Evolutionary conservation across 2,329 filamentous ascomycete genomes (phyloP).

Genomic region (Pseudogymnoascus sp.): DNA sequence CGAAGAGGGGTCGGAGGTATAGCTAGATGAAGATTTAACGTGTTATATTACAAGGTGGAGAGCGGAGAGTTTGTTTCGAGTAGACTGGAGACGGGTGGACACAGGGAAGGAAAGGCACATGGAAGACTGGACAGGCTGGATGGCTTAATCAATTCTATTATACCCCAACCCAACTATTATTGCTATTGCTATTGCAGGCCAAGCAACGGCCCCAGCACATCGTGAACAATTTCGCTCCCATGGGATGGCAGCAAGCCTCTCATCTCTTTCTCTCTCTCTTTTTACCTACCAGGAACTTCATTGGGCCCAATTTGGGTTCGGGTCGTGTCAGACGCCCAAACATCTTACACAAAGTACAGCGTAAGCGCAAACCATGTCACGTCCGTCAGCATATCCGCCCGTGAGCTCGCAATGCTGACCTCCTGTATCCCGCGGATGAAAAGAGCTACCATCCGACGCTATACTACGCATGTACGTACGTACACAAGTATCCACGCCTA

Average conservation of each 20-base stretch:
- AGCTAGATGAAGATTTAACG: slow-evolving; percentile 14
- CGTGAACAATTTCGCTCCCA: background rate
- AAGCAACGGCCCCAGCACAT: background rate
- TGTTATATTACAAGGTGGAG: slow-evolving; percentile 10
- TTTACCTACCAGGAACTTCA: background rate
- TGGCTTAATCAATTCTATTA: slow-evolving; percentile 7
- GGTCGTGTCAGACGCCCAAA: slow-evolving; percentile 3
- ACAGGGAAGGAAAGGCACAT: background rate
- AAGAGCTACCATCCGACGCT: background rate
- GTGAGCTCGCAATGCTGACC: slow-evolving; percentile 2
- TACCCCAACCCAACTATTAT: slow-evolving; percentile 3
- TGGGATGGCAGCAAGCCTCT: background rate
- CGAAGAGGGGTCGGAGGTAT: slow-evolving; percentile 22
- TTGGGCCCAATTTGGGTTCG: background rate
- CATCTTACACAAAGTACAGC: background rate
- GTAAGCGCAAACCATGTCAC: slow-evolving; percentile 3
- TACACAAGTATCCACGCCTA: background rate
- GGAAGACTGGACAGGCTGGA: background rate
- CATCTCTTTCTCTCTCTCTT: background rate
- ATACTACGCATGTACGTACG: background rate
- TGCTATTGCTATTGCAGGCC: slow-evolving; percentile 1
- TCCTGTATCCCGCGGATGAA: background rate
- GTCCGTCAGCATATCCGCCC: background rate
- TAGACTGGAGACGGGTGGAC: background rate
- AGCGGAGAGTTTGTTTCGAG: slow-evolving; percentile 3